Evolutionary conservation across 2,329 filamentous ascomycete species (phyloP), one percentile per base, ranked within the genome.

Genomic region (Fusarium pilosicola): DNA sequence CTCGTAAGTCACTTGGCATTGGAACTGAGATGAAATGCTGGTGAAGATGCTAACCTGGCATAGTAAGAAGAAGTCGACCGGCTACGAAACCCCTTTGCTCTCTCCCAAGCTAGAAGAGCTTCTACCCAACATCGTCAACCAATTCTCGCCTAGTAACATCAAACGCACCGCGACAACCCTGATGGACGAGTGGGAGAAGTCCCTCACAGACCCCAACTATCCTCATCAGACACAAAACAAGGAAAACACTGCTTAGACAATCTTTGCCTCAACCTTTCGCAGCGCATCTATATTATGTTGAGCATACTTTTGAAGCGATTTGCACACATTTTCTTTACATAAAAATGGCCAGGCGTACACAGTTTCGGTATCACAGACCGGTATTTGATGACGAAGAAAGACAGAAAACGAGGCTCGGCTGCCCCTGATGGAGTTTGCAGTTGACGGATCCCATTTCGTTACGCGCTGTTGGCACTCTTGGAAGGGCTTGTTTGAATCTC

Each of bases 121-220:
- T 65, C 80, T 93, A 34, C 94, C 94, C 84, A 91, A 91, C 55
- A 88, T 92, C 54, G 87, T 97, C 63, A 91, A 91, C 79, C 91
- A 92, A 73, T 84, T 95, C 46, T 89, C 90, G 14, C 93, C 95
- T 0, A 91, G 90, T 75, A 95, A 94, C 77, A 84, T 98, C 75
- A 94, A 94, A 80, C 89, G 91, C 42, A 96, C 94, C 2, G 94
- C 95, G n/a, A 93, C 91, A 41, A 93, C 92, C 71, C 86, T 97
- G 65, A 94, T 98, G 90, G 93, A 91, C 73, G 95, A 97, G 80
- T 97, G 94, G 94, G 96, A 98, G 84, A 94, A 91, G 81, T 84
- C 82, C 8, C 75, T 84, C 48, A 74, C 76, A 11, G 73, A 80
- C 14, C 80, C 82, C 17, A 78, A 80, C 51, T 51, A 69, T 26